Percentiles rank a stretch among this genome's conserved stretches.
Conservation (phyloP, 108 stramenopile species). For the Skeletonema marinoi region DNA sequence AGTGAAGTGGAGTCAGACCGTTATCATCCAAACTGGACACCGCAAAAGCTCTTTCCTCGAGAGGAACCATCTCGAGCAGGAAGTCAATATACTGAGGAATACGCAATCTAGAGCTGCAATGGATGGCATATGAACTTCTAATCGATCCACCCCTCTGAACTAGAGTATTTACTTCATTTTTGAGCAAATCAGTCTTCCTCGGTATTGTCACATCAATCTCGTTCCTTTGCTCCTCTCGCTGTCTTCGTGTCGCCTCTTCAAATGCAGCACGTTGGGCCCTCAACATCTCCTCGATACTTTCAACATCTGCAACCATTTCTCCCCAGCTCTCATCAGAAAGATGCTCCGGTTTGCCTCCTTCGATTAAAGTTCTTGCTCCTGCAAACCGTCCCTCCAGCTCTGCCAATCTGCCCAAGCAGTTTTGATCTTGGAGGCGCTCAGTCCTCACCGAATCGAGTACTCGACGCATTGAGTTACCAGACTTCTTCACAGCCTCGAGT, state of each 20-base stretch:
- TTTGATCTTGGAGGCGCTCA: neutral
- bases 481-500: neutral
- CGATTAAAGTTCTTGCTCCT: neutral
- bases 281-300: neutral
- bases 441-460: neutral
- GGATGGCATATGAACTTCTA: neutral
- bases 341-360: neutral
- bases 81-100: neutral
- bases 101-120: neutral
- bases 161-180: neutral
- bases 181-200: neutral
- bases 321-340: neutral
- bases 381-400: neutral
- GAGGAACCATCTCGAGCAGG: neutral
- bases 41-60: neutral
- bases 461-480: neutral
- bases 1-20: neutral
- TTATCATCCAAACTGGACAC: neutral
- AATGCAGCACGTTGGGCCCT: neutral
- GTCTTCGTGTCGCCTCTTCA: neutral
- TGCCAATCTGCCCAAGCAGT: neutral
- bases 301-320: neutral
- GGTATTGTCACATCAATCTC: neutral
- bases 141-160: neutral
- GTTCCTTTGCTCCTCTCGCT: neutral